Conservation (phyloP, 768 basidiomycete genomes). For the Termitomyces sp. region DNA sequence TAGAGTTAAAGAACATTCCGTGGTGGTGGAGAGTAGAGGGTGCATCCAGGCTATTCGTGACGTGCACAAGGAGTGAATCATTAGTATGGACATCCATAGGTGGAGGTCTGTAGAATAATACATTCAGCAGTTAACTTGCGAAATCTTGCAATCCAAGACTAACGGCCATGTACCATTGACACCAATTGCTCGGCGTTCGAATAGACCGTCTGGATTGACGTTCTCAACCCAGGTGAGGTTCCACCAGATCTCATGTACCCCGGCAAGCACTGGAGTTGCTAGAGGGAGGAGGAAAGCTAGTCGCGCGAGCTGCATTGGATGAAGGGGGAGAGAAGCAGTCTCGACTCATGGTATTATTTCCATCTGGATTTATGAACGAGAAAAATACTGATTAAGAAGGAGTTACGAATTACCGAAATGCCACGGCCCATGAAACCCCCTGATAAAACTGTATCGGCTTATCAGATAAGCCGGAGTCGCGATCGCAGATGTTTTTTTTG, state of each 20-base stretch:
- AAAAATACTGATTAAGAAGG: background rate
- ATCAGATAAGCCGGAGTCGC: slow-evolving; percentile 13
- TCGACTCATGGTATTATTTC: slow-evolving; percentile 2
- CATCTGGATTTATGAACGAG: slow-evolving; percentile 5
- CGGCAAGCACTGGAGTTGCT: slow-evolving; percentile 48
- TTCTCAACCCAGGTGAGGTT: slow-evolving; percentile 81
- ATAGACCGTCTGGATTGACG: slow-evolving; percentile 83
- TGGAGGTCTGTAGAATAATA: slow-evolving; percentile 57
- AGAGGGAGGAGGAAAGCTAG: slow-evolving; percentile 25
- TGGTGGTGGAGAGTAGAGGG: slow-evolving; percentile 84
- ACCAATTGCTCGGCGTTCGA: slow-evolving; percentile 73
- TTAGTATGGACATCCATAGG: slow-evolving; percentile 67
- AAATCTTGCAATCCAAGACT: slow-evolving; percentile 25
- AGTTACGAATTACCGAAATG: background rate
- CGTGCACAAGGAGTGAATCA: slow-evolving; percentile 78
- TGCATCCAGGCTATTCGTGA: slow-evolving; percentile 63
- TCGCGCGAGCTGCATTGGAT: slow-evolving; percentile 14
- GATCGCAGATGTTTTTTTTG: too few species aligned
- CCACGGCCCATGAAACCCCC: too few species aligned
- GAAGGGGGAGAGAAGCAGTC: slow-evolving; percentile 9
- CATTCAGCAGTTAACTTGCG: background rate
- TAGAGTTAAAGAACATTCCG: slow-evolving; percentile 91
- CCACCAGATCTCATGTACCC: slow-evolving; percentile 80
- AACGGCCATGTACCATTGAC: slow-evolving; percentile 95
- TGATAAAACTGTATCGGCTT: background rate